Percentiles rank a stretch among this genome's conserved stretches.
Evolutionary conservation across 1,284 basidiomycete genomes (phyloP).

Genomic region (Apiotrichum gracile): DNA sequence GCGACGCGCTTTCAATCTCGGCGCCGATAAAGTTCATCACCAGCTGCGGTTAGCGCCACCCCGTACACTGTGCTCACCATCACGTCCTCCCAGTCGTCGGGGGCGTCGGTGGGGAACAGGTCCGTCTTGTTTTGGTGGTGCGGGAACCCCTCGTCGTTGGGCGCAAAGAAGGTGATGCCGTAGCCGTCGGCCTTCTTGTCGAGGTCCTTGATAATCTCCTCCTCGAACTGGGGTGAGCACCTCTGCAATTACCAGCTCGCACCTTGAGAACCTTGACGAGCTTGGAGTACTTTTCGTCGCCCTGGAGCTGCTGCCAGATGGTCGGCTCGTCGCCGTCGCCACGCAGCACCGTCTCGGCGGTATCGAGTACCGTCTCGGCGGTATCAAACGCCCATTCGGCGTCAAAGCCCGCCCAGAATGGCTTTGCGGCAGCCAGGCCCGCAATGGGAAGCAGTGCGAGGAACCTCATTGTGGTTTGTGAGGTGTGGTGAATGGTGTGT

Average conservation of each 20-base stretch:
- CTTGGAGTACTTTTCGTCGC: constrained; percentile 42
- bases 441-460: neutral
- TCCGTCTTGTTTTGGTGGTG: constrained; percentile 34
- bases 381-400: constrained; percentile 1
- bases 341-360: no score
- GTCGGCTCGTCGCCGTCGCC: constrained; percentile 35
- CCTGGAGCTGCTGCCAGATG: constrained; percentile 43
- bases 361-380: neutral
- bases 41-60: no score
- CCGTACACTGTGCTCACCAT: no score
- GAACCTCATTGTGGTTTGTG: neutral
- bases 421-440: neutral
- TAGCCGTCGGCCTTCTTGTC: constrained; percentile 33
- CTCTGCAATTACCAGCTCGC: constrained; percentile 6
- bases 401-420: neutral
- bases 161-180: constrained; percentile 47
- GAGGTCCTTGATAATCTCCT: constrained; percentile 35
- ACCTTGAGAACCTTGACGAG: constrained; percentile 46
- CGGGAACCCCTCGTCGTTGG: constrained; percentile 44
- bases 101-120: neutral
- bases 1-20: neutral
- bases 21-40: no score
- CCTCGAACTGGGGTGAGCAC: constrained; percentile 37
- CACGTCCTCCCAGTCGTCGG: neutral
- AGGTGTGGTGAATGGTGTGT: no score